phyloP scores from a whole-genome alignment of 305 asterid species.

The Ajuga reptans region DNA sequence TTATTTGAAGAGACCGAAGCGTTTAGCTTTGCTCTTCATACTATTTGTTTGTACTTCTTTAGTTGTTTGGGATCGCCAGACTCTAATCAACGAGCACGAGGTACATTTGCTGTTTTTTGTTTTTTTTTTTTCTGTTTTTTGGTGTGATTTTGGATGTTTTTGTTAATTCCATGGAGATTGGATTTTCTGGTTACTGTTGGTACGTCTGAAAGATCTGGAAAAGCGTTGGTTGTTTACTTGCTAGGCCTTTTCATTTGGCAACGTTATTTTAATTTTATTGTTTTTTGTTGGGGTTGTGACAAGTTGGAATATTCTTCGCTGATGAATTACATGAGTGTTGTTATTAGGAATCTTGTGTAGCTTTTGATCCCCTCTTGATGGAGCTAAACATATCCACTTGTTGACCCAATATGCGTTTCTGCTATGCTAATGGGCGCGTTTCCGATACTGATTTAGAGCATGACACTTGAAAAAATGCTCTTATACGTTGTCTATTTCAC shows the following conservation, averaged over 20 bases:
- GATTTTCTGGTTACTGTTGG: not conserved
- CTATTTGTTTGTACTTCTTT: conserved; percentile 51
- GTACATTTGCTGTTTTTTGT: conserved; percentile 25
- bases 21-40: conserved; percentile 64
- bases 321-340: not conserved
- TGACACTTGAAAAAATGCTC: not conserved
- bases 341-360: not conserved
- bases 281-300: not conserved
- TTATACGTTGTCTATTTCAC: not conserved
- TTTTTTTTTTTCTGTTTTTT: not conserved
- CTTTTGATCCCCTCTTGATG: not conserved
- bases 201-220: conserved; percentile 15
- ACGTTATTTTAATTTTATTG: not conserved
- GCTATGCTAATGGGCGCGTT: not conserved
- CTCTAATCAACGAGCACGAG: conserved; percentile 83
- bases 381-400: not conserved
- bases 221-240: not conserved
- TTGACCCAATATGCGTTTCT: not conserved
- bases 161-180: not conserved
- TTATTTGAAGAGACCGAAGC: conserved; percentile 89
- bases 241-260: not conserved
- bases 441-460: not conserved
- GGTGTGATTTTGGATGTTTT: not conserved
- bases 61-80: conserved; percentile 91
- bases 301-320: not conserved